Conservation (phyloP, 371 early-diverging fungal species). For the Mycotypha africana region DNA sequence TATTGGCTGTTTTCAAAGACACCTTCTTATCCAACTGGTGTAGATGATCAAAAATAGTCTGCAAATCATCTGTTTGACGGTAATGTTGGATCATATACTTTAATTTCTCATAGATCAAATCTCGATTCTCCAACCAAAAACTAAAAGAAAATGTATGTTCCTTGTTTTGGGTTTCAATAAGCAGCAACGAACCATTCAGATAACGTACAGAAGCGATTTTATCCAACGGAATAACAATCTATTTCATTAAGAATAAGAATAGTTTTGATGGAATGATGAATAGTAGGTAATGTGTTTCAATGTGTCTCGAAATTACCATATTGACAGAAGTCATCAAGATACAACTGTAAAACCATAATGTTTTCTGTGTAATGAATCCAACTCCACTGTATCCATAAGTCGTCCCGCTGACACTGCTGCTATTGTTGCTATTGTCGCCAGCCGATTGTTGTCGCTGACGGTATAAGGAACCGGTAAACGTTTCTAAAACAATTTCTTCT, state of each 20-base stretch:
- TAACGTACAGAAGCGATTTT: conserved; percentile 20
- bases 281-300: too few species aligned
- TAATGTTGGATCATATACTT: conserved; percentile 14
- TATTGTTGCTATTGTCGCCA: background rate
- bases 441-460: background rate
- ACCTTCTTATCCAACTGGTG: too few species aligned
- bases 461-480: conserved; percentile 28
- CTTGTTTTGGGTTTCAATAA: conserved; percentile 12
- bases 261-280: too few species aligned
- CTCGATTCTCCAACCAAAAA: conserved; percentile 28
- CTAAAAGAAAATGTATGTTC: conserved; percentile 27
- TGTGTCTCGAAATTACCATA: too few species aligned
- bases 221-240: conserved; percentile 30
- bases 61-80: conserved; percentile 11
- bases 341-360: conserved; percentile 41
- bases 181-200: conserved; percentile 20
- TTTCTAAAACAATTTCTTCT: conserved; percentile 34
- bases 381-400: conserved; percentile 28
- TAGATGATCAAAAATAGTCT: conserved; percentile 24
- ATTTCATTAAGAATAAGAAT: too few species aligned
- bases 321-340: conserved; percentile 31
- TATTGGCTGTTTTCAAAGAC: too few species aligned
- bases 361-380: conserved; percentile 28
- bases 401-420: too few species aligned
- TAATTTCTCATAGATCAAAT: conserved; percentile 24